These are phyloP conservation scores for Fusarium transvaalense DNA, from an alignment of 2,329 filamentous ascomycete species.

Conservation along the genomic window DNA sequence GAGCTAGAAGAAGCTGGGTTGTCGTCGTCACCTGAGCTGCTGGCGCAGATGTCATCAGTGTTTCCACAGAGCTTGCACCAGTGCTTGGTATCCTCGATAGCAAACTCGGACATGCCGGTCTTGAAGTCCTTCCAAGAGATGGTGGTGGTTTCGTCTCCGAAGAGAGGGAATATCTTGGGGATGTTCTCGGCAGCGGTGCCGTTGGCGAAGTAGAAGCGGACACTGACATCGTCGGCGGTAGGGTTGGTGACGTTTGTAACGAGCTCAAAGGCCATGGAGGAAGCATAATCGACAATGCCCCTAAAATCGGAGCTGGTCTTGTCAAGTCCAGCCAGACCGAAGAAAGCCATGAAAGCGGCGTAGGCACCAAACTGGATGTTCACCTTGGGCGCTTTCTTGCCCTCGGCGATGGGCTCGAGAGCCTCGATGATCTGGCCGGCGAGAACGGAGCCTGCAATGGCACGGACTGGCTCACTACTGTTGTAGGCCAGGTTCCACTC, in stretches of 20 bases:
- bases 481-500: slow-evolving; percentile 90
- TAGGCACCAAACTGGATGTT: slow-evolving; percentile 72
- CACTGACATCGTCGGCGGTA: slow-evolving; percentile 60
- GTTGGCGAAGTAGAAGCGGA: slow-evolving; percentile 73
- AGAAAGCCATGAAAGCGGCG: slow-evolving; percentile 72
- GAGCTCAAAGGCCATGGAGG: slow-evolving; percentile 83
- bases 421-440: slow-evolving; percentile 67
- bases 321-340: slow-evolving; percentile 68
- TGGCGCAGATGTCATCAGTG: slow-evolving; percentile 73
- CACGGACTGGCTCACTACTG: slow-evolving; percentile 72
- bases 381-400: slow-evolving; percentile 56
- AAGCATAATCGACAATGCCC: slow-evolving; percentile 86
- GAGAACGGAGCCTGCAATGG: slow-evolving; percentile 69
- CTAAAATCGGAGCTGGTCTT: slow-evolving; percentile 72
- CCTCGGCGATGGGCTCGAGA: slow-evolving; percentile 65
- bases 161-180: slow-evolving; percentile 66
- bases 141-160: slow-evolving; percentile 66
- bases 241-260: slow-evolving; percentile 67
- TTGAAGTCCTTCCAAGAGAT: slow-evolving; percentile 79
- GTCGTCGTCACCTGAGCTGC: slow-evolving; percentile 41
- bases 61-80: slow-evolving; percentile 86
- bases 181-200: slow-evolving; percentile 68
- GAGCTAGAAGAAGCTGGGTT: slow-evolving; percentile 37
- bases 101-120: slow-evolving; percentile 71
- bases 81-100: slow-evolving; percentile 70